Evolutionary conservation across 331 rosid genomes (phyloP), one percentile per base, ranked within the genome.

Genomic region (Malus hybrid): DNA sequence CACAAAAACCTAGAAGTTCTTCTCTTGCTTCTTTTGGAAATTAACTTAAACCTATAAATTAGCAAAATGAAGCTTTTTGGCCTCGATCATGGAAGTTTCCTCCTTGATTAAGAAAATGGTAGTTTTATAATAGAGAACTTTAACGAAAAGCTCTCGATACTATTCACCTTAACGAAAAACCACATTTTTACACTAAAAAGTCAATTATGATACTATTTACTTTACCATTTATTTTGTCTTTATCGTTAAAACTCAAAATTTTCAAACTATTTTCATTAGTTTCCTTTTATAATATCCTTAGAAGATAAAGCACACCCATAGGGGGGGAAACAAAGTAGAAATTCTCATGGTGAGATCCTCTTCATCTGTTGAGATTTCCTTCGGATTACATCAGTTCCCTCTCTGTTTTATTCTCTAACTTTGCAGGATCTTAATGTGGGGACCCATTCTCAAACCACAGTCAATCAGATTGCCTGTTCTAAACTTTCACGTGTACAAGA

Each of bases 401-500:
- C 24, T 81, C 77, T 72, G 79, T 82, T 74, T 80, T 75, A 61
- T 69, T 71, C 65, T 67, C 74, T 77, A 80, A 33, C 73, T 83
- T 9, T 71, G 85, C 74, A 73, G 72, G 78, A 74, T 67, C 18
- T 52, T 76, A 10, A 76, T 39, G 63, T 65, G 74, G 80, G 81
- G 54, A 80, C 80, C 70, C 18, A 70, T 18, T 56, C 67, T 79
- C 80, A 55, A 69, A 62, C 79, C 78, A 72, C 78, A 65, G 73
- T 79, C 76, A 69, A 77, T 79, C 76, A 48, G 65, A 20, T 64
- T 71, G 65, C 65, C 62, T 63, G 72, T 77, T 70, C 70, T 50
- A 24, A 80, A 46, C 33, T 70, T 76, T 85, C 88, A 82, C 84
- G 82, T 72, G 85, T 62, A 71, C 81, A 79, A 64, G 69, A 65